Percentiles rank a stretch among this genome's conserved stretches.
phyloP scores from a whole-genome alignment of 257 asterid genomes.

The Oldenlandia corymbosa region DNA sequence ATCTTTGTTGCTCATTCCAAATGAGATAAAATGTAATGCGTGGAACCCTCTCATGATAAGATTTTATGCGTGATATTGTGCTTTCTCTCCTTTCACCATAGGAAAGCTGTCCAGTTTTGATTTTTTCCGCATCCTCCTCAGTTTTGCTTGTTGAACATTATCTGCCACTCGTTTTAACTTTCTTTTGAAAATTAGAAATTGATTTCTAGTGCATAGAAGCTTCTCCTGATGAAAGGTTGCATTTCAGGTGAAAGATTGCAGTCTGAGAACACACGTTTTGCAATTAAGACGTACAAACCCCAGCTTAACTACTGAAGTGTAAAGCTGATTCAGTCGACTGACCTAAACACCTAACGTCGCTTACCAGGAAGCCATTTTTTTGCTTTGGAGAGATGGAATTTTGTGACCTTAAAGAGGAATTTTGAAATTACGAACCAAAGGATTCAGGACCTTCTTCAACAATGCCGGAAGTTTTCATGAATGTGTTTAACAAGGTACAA shows the following conservation, averaged over 20 bases:
- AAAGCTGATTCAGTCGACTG: slow-evolving; percentile 29
- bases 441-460: slow-evolving; percentile 19
- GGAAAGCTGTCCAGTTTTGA: background rate
- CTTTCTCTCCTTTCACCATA: background rate
- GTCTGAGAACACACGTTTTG: slow-evolving; percentile 53
- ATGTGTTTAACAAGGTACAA: slow-evolving; percentile 17
- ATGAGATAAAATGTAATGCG: too few relatives aligned
- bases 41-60: too few relatives aligned
- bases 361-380: slow-evolving; percentile 11
- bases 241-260: slow-evolving; percentile 54
- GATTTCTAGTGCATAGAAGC: background rate
- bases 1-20: too few relatives aligned
- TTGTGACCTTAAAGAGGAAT: slow-evolving; percentile 8
- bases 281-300: slow-evolving; percentile 33
- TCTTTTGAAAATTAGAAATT: background rate
- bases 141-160: background rate
- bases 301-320: slow-evolving; percentile 30
- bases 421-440: slow-evolving; percentile 11
- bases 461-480: slow-evolving; percentile 15
- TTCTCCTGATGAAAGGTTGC: slow-evolving; percentile 20
- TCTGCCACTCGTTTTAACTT: background rate
- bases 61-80: background rate
- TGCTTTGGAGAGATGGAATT: slow-evolving; percentile 7
- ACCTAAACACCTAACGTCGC: slow-evolving; percentile 37
- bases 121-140: background rate